phyloP scores from a whole-genome alignment of 345 rosid genomes.

The Lumnitzera littorea region DNA sequence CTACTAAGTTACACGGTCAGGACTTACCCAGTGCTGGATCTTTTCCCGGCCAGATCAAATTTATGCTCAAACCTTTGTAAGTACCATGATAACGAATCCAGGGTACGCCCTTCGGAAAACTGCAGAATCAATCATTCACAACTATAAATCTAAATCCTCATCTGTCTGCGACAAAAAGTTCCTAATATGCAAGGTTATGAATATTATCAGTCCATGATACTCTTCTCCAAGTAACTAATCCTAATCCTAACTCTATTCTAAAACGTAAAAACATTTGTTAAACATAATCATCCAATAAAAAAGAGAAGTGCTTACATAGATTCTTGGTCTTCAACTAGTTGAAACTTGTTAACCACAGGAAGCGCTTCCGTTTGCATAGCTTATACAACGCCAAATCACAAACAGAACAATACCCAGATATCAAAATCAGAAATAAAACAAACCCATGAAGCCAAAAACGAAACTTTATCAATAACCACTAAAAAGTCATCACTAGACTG shows the following conservation, averaged over 20 bases:
- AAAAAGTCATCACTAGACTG: background rate
- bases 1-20: background rate
- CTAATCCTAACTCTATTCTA: background rate
- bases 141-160: background rate
- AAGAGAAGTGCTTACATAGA: constrained; percentile 38
- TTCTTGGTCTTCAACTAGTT: constrained; percentile 41
- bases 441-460: background rate
- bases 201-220: no score
- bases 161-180: no score
- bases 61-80: constrained; percentile 53
- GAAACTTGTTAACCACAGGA: constrained; percentile 63
- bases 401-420: constrained; percentile 4
- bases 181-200: no score
- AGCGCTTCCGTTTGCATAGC: constrained; percentile 93
- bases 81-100: constrained; percentile 74
- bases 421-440: background rate
- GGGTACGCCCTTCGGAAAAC: constrained; percentile 79
- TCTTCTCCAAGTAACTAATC: no score
- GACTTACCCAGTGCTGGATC: constrained; percentile 42
- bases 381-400: constrained; percentile 8
- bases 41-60: constrained; percentile 78
- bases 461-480: background rate
- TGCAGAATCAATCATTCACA: constrained; percentile 16
- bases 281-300: background rate
- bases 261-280: background rate